Evolutionary conservation across 2,329 filamentous ascomycete species (phyloP).

Genomic region (Alternaria dauci): DNA sequence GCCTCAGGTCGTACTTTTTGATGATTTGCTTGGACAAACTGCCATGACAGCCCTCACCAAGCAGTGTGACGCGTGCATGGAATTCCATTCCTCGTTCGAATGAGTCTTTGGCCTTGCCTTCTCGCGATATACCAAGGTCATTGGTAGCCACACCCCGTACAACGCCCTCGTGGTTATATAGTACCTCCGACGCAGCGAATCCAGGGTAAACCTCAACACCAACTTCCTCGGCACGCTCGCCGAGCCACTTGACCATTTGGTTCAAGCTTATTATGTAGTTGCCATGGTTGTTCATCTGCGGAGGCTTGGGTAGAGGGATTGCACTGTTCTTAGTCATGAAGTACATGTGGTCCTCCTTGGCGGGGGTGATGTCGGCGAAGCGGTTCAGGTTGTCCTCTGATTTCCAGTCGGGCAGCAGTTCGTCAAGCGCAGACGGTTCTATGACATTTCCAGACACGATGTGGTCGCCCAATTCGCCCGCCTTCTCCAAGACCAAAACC

Average conservation of each 20-base stretch:
- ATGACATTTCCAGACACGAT: constrained; percentile 96
- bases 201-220: constrained; percentile 97
- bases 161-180: constrained; percentile 85
- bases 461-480: constrained; percentile 92
- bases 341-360: constrained; percentile 85
- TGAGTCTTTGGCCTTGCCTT: constrained; percentile 84
- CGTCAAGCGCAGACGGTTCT: constrained; percentile 84
- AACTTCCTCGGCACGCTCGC: constrained; percentile 93
- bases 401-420: constrained; percentile 93
- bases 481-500: constrained; percentile 92
- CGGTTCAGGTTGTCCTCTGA: constrained; percentile 85
- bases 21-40: constrained; percentile 94
- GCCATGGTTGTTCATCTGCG: constrained; percentile 97
- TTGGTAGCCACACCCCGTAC: constrained; percentile 96
- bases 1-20: constrained; percentile 89
- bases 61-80: constrained; percentile 87
- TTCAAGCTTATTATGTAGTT: constrained; percentile 98
- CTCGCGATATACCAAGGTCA: constrained; percentile 83
- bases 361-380: constrained; percentile 87
- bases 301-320: constrained; percentile 84
- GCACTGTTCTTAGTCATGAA: constrained; percentile 85
- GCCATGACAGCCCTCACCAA: constrained; percentile 95
- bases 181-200: constrained; percentile 90
- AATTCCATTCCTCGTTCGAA: constrained; percentile 99
- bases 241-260: constrained; percentile 94